phyloP scores from a whole-genome alignment of 495 filamentous ascomycete genomes.

The Sordaria brevicollis region DNA sequence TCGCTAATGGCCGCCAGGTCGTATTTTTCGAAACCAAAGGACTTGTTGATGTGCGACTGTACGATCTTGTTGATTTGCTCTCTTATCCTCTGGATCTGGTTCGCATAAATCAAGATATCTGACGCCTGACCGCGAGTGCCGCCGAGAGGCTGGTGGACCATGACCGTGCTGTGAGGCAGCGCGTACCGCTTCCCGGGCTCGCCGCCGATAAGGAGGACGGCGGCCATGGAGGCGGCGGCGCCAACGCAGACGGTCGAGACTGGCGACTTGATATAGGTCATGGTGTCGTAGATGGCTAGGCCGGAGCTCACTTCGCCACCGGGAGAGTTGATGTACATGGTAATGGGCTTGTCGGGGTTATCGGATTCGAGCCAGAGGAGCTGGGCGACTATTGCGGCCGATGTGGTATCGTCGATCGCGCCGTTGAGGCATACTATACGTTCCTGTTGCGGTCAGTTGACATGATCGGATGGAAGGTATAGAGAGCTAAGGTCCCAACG shows the following conservation, averaged over 20 bases:
- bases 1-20: constrained; percentile 73
- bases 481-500: not conserved
- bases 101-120: constrained; percentile 95
- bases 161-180: constrained; percentile 83
- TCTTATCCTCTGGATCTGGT: constrained; percentile 84
- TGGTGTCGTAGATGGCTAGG: constrained; percentile 96
- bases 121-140: constrained; percentile 83
- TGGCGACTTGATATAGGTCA: constrained; percentile 89
- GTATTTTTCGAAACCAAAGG: constrained; percentile 46
- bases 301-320: constrained; percentile 93
- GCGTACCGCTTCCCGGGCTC: constrained; percentile 77
- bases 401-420: constrained; percentile 76
- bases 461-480: not conserved
- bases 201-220: constrained; percentile 77
- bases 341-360: constrained; percentile 83
- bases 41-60: constrained; percentile 70
- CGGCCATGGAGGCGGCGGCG: constrained; percentile 92
- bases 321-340: constrained; percentile 95
- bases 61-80: constrained; percentile 86
- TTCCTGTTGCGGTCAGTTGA: constrained; percentile 47
- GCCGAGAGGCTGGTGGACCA: constrained; percentile 92
- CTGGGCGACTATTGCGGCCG: constrained; percentile 86
- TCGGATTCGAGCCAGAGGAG: constrained; percentile 97
- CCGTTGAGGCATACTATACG: constrained; percentile 95
- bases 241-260: constrained; percentile 93